Evolutionary conservation across 1,139 yeast species (phyloP).

Genomic region (Pichia sp.): DNA sequence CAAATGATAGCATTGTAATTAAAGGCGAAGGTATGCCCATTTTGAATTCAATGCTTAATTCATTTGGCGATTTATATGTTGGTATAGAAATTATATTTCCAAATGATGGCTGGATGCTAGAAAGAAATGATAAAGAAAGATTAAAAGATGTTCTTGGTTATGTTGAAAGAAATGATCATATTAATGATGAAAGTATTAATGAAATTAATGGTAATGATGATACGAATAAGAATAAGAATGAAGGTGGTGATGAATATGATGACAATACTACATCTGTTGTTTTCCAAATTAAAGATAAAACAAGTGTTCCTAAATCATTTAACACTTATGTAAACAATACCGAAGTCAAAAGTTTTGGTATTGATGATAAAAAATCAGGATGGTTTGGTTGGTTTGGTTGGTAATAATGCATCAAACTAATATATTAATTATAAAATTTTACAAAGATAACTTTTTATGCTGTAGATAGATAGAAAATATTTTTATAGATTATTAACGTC

Average conservation of each 20-base stretch:
- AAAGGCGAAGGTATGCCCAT: constrained; percentile 85
- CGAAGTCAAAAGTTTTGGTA: constrained; percentile 22
- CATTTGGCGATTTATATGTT: constrained; percentile 65
- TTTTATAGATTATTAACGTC: background rate
- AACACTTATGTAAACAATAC: constrained; percentile 25
- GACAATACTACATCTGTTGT: constrained; percentile 23
- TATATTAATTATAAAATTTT: background rate
- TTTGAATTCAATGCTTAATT: constrained; percentile 28
- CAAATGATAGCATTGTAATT: constrained; percentile 64
- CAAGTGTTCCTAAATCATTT: constrained; percentile 24
- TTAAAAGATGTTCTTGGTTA: constrained; percentile 51
- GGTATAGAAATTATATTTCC: constrained; percentile 76
- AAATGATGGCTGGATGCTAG: constrained; percentile 70
- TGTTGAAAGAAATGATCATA: constrained; percentile 18
- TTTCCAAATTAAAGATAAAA: constrained; percentile 22
- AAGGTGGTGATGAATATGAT: constrained; percentile 29
- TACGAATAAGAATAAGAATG: constrained; percentile 12
- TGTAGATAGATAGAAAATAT: background rate
- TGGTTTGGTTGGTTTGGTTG: constrained; percentile 25
- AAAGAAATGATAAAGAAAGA: constrained; percentile 51
- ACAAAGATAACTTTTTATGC: background rate
- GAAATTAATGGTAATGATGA: constrained; percentile 23
- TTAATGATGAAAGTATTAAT: constrained; percentile 23
- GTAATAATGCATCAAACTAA: background rate
- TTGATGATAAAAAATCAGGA: constrained; percentile 17